Evolutionary conservation across 129 eudicot genomes (phyloP).

Genomic region (Centaurea solstitialis): DNA sequence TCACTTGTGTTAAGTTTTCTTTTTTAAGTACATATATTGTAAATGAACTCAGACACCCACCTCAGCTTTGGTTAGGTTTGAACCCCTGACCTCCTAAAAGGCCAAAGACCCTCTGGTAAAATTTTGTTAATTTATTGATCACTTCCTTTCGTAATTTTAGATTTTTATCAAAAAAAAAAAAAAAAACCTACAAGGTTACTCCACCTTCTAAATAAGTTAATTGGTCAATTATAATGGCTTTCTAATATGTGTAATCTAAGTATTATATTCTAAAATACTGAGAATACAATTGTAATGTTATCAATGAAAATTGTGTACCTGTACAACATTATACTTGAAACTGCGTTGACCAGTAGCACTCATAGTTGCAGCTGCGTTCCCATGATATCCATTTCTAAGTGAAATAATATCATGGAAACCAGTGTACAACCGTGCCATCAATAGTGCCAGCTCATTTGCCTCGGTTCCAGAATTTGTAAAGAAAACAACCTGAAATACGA

Average conservation of each 20-base stretch:
- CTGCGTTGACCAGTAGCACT: constrained; percentile 62
- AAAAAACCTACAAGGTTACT: not conserved
- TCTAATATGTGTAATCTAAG: not conserved
- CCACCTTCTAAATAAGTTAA: not conserved
- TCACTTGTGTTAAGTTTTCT: not conserved
- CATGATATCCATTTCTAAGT: constrained; percentile 75
- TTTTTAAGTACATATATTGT: not conserved
- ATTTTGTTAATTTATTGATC: not conserved
- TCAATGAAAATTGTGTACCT: constrained; percentile 34
- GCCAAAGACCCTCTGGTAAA: not conserved
- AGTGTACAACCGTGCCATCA: constrained; percentile 66
- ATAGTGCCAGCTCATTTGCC: constrained; percentile 74
- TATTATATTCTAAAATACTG: not conserved
- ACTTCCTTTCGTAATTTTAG: not conserved
- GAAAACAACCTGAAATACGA: constrained; percentile 58
- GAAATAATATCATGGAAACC: constrained; percentile 70
- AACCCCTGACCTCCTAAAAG: not conserved
- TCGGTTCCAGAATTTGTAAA: constrained; percentile 81
- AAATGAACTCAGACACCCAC: not conserved
- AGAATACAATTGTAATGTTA: not conserved
- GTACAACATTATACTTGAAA: constrained; percentile 58
- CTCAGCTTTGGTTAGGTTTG: not conserved
- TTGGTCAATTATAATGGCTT: not conserved
- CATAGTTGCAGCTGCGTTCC: constrained; percentile 67
- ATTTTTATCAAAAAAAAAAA: not conserved